phyloP scores from a whole-genome alignment of 768 basidiomycete genomes.

The Exidia glandulosa region DNA sequence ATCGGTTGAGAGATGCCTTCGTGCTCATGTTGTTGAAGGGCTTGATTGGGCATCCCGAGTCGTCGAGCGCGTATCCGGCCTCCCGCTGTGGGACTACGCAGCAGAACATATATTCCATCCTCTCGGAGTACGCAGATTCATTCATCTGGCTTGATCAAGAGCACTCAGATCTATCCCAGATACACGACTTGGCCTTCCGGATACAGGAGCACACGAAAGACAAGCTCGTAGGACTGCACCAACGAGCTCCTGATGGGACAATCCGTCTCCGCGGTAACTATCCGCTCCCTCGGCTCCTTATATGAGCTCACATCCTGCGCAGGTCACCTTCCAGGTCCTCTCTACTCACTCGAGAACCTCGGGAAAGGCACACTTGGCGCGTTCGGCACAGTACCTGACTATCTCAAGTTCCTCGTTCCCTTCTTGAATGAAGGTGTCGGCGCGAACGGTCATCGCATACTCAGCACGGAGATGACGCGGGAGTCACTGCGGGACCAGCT shows the following conservation, averaged over 20 bases:
- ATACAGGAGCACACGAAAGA: not conserved
- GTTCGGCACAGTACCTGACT: not conserved
- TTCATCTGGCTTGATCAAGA: not conserved
- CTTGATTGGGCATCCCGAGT: not conserved
- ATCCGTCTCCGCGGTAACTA: not conserved
- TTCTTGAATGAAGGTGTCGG: not conserved
- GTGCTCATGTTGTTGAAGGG: not conserved
- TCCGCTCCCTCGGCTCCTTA: not conserved
- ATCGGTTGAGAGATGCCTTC: not conserved
- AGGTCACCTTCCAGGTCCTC: not conserved
- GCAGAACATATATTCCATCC: not conserved
- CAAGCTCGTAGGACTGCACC: not conserved
- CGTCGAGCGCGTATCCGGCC: not conserved
- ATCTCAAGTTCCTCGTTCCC: not conserved
- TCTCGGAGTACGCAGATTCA: not conserved
- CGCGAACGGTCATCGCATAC: not conserved
- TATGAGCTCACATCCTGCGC: not conserved
- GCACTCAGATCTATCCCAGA: not conserved
- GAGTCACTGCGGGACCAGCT: not conserved
- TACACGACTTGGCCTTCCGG: not conserved
- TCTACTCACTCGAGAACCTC: not conserved
- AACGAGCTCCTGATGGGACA: not conserved
- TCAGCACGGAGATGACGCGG: not conserved
- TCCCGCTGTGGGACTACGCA: not conserved
- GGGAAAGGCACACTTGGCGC: not conserved